Evolutionary conservation across 1,284 basidiomycete genomes (phyloP), one percentile per base, ranked within the genome.

Genomic region (Ustilago shanxiensis): DNA sequence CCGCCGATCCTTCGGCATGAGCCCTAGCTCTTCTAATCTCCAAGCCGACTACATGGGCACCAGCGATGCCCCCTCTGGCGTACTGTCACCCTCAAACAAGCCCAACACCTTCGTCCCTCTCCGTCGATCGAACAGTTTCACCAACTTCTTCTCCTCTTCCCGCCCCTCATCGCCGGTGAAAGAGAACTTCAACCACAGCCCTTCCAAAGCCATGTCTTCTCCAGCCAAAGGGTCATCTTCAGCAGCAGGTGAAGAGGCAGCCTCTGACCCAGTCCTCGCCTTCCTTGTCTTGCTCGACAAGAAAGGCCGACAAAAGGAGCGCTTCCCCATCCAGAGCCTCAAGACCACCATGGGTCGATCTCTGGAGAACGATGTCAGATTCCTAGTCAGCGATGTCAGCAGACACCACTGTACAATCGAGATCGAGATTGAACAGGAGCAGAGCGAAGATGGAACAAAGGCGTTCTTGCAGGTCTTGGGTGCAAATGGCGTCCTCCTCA

Each of bases 1-100:
- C 22, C 73, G 67, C 41, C 64, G 73, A 10, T 76, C 73, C 7
- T 67, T 76, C 55, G 73, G 73, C 67, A 76, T 76, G 73, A 76
- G 73, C 60, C 73, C 67, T 0, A 71, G 67, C 62, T 67, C 70
- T 1, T 66, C 68, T 50, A 57, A 31, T 53, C 60, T 62, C 24
- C 66, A 56, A 16, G 49, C 60, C 7, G 73, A 66, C 41, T 58
- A 59, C 8, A 8, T 35, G 16, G 61, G 53, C 50, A 31, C 35
- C 39, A 39, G 26, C 28, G 57, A 55, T 24, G 56, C 28, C 5
- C 55, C 66, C 1, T 1, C 59, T 11, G 59, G 60, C 22, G 63
- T 66, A 8, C 37, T 70, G 5, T 75, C 64, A 3, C 68, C 73
- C 8, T 67, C 67, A 39, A 63, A 64, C 59, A 71, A 60, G 50